A percentile compares a stretch with the other conserved stretches of the same genome.
phyloP scores from a whole-genome alignment of 306 rosid genomes.

The Erythrophleum fordii region DNA sequence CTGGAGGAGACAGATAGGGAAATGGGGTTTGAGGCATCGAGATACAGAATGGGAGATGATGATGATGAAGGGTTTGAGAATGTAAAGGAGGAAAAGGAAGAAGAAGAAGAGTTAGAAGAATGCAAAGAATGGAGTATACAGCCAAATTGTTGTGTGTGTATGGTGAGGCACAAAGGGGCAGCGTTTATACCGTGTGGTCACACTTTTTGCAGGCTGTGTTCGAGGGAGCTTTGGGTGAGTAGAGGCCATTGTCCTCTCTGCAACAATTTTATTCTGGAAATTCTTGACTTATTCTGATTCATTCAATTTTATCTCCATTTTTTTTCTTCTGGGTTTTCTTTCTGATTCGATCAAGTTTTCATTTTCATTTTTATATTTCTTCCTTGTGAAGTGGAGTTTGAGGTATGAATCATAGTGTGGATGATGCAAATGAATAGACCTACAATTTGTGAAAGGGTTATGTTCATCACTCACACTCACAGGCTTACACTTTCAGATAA shows the following conservation, averaged over 20 bases:
- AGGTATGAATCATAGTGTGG: not conserved
- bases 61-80: conserved; percentile 42
- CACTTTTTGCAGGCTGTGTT: conserved; percentile 85
- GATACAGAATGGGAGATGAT: conserved; percentile 48
- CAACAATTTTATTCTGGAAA: conserved; percentile 75
- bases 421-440: not conserved
- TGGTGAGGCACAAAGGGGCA: conserved; percentile 88
- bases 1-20: conserved; percentile 75
- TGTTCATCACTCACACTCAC: not conserved
- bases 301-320: not conserved
- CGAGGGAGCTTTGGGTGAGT: conserved; percentile 75
- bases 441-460: not conserved
- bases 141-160: conserved; percentile 83
- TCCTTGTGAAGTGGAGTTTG: not conserved
- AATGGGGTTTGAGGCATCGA: conserved; percentile 65
- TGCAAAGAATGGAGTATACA: conserved; percentile 31
- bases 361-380: not conserved
- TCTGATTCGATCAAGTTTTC: not conserved
- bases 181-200: conserved; percentile 90
- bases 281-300: conserved; percentile 79
- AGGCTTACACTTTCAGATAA: not conserved
- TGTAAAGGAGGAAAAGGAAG: conserved; percentile 29
- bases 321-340: not conserved
- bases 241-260: conserved; percentile 93
- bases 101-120: not conserved